phyloP scores from a whole-genome alignment of 2,329 filamentous ascomycete species.

The Cladophialophora chaetospira region DNA sequence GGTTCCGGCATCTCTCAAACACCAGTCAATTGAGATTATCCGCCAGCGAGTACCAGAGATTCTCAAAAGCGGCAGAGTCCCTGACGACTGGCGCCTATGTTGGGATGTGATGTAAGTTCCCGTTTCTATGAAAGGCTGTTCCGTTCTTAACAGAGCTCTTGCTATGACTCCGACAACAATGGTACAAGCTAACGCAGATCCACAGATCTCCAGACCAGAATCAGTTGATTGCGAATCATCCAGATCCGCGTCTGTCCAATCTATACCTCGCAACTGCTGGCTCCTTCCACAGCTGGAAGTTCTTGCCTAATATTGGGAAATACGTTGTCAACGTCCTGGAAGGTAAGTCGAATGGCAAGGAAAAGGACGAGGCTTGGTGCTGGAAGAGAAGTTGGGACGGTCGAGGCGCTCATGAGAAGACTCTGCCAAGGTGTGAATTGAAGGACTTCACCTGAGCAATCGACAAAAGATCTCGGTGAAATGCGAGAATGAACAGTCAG shows the following conservation, averaged over 20 bases:
- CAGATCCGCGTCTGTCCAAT: constrained; percentile 49
- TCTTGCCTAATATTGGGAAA: constrained; percentile 63
- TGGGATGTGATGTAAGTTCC: constrained; percentile 66
- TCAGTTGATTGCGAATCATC: constrained; percentile 59
- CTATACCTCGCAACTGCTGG: constrained; percentile 64
- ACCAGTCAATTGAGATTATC: constrained; percentile 41
- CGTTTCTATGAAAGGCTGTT: no score
- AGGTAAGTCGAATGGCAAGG: constrained; percentile 32
- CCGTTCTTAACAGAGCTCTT: no score
- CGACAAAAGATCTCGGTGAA: no score
- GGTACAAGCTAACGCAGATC: no score
- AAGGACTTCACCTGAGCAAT: constrained; percentile 27
- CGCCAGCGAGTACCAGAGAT: constrained; percentile 34
- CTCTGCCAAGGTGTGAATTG: constrained; percentile 35
- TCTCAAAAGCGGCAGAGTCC: constrained; percentile 37
- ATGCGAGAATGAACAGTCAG: no score
- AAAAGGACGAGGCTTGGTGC: constrained; percentile 47
- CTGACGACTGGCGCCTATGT: constrained; percentile 51
- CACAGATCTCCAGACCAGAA: constrained; percentile 66
- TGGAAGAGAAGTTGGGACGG: constrained; percentile 36
- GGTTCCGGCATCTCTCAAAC: constrained; percentile 45
- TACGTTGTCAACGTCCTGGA: constrained; percentile 48
- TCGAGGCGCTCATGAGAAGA: constrained; percentile 37
- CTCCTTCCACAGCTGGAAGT: constrained; percentile 67
- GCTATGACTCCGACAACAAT: no score